A percentile compares a stretch with the other conserved stretches of the same genome.
phyloP scores from a whole-genome alignment of 345 rosid species.

The Angophora floribunda region DNA sequence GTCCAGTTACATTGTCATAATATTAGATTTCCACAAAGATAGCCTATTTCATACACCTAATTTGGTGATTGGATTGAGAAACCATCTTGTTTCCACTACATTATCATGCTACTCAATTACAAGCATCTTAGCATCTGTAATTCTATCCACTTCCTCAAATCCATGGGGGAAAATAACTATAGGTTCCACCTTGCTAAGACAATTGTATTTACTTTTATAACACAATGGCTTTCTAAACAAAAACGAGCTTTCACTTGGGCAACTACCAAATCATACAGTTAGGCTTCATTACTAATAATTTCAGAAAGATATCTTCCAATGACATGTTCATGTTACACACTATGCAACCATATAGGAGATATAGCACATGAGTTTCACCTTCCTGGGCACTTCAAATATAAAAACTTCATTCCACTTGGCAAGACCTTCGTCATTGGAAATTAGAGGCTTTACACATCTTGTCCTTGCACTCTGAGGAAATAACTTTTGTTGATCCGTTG shows the following conservation, averaged over 20 bases:
- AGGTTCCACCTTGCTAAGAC: neutral
- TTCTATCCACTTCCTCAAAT: neutral
- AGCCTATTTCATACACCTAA: neutral
- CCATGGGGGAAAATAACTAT: neutral
- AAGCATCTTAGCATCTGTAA: neutral
- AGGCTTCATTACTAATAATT: neutral
- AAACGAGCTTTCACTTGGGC: neutral
- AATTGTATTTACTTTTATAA: neutral
- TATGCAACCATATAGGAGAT: neutral
- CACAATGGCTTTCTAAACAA: neutral
- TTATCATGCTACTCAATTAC: neutral
- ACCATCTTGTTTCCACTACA: neutral
- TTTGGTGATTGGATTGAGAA: neutral
- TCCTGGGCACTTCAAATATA: constrained; percentile 88
- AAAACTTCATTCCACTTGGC: constrained; percentile 95
- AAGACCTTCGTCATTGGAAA: constrained; percentile 32
- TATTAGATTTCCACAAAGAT: neutral
- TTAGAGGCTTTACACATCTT: constrained; percentile 80
- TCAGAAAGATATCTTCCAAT: neutral
- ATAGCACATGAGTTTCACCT: constrained; percentile 23
- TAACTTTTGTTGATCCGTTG: constrained; percentile 80
- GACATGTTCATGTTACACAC: neutral
- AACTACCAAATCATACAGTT: neutral
- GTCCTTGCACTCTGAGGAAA: constrained; percentile 99
- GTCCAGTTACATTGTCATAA: neutral